Evolutionary conservation across 2,329 filamentous ascomycete genomes (phyloP).

Genomic region (Neopestalotiopsis rosae): DNA sequence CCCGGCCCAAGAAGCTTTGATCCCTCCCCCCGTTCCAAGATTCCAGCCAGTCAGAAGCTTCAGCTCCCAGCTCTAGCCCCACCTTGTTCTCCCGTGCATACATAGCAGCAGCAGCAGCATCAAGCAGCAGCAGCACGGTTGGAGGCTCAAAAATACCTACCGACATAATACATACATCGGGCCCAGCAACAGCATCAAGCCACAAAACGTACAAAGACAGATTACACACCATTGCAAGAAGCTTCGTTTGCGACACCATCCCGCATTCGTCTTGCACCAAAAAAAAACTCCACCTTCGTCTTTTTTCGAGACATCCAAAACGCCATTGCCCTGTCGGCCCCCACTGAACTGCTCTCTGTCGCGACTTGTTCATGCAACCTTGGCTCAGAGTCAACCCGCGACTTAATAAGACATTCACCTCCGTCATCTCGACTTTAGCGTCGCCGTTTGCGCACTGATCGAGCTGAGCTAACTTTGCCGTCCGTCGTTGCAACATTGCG

Average conservation of each 20-base stretch:
- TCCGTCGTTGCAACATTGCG: neutral
- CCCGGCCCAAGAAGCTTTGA: neutral
- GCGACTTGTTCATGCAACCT: neutral
- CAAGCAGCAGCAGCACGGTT: too few relatives aligned
- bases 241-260: slow-evolving; percentile 4
- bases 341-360: neutral
- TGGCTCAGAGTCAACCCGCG: neutral
- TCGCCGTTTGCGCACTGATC: neutral
- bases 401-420: neutral
- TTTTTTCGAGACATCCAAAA: neutral
- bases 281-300: neutral
- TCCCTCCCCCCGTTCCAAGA: neutral
- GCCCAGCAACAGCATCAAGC: neutral
- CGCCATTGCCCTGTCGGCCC: neutral
- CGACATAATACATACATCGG: neutral
- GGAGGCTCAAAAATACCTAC: neutral
- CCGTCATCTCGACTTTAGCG: neutral
- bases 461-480: neutral
- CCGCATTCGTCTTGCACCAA: slow-evolving; percentile 9
- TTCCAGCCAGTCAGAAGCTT: neutral
- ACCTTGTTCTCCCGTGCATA: neutral
- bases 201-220: neutral
- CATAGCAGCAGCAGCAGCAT: neutral
- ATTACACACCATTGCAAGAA: neutral
- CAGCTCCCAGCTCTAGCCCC: neutral